These are phyloP conservation scores for Solanum chiquidenum DNA, from an alignment of 257 asterid species.

Conservation along the genomic window DNA sequence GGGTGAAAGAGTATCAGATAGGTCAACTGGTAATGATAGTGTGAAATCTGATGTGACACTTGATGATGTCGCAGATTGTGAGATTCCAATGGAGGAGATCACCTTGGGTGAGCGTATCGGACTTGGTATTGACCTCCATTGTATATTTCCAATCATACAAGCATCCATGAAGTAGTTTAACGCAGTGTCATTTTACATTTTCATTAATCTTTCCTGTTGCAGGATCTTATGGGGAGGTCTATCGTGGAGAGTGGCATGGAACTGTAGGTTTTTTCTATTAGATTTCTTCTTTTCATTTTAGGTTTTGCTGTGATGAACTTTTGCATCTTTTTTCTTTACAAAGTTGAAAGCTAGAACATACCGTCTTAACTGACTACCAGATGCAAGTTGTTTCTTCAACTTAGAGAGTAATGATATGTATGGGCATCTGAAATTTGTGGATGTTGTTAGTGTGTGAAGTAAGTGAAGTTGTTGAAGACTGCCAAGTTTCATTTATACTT, in stretches of 20 bases:
- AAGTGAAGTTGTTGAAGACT: not conserved
- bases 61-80: slow-evolving; percentile 96
- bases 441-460: not conserved
- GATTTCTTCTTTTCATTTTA: not conserved
- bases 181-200: not conserved
- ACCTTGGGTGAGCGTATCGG: slow-evolving; percentile 99
- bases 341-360: not conserved
- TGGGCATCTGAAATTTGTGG: not conserved
- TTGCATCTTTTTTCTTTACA: not conserved
- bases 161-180: not conserved
- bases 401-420: not conserved
- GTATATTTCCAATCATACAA: slow-evolving; percentile 1
- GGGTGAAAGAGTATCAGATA: slow-evolving; percentile 81
- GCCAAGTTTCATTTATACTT: not conserved
- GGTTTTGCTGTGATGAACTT: not conserved
- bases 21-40: slow-evolving; percentile 67
- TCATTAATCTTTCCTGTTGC: slow-evolving; percentile 13
- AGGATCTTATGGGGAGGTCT: slow-evolving; percentile 98
- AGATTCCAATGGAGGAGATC: slow-evolving; percentile 88
- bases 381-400: not conserved
- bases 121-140: slow-evolving; percentile 59
- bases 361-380: not conserved
- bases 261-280: slow-evolving; percentile 56
- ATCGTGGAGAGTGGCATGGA: slow-evolving; percentile 98
- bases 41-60: slow-evolving; percentile 64